Conservation (phyloP, 306 rosid genomes). For the Cotoneaster glaucophyllus region DNA sequence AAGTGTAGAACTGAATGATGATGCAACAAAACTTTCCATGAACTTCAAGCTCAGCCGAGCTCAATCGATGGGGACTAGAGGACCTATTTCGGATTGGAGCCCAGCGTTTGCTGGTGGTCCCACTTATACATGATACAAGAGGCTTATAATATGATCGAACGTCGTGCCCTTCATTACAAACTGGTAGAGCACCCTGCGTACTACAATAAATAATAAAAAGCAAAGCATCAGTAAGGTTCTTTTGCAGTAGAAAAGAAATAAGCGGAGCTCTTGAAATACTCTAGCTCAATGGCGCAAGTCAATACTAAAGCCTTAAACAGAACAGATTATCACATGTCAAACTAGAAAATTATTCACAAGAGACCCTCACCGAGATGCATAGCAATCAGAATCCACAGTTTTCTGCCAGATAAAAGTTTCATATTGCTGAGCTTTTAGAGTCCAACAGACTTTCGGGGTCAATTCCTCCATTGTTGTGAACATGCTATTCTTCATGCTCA, state of each 20-base stretch:
- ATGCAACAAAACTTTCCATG: slow-evolving; percentile 75
- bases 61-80: slow-evolving; percentile 41
- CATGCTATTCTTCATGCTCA: slow-evolving; percentile 42
- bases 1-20: not conserved
- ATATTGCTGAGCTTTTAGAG: slow-evolving; percentile 81
- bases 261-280: slow-evolving; percentile 1
- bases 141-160: slow-evolving; percentile 62
- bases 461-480: slow-evolving; percentile 60
- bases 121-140: slow-evolving; percentile 80
- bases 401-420: slow-evolving; percentile 95
- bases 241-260: slow-evolving; percentile 2
- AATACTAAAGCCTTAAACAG: slow-evolving; percentile 12
- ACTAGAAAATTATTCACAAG: not conserved
- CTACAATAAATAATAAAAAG: slow-evolving; percentile 33
- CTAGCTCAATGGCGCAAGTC: slow-evolving; percentile 21
- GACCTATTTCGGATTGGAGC: slow-evolving; percentile 81
- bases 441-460: slow-evolving; percentile 81
- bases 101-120: slow-evolving; percentile 79
- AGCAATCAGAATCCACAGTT: slow-evolving; percentile 60
- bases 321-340: not conserved
- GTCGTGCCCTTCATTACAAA: slow-evolving; percentile 63
- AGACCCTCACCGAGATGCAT: slow-evolving; percentile 63
- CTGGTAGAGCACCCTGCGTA: slow-evolving; percentile 50
- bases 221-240: slow-evolving; percentile 9
- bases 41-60: slow-evolving; percentile 65